These are phyloP conservation scores for Rhizopus stolonifer DNA, from an alignment of 371 early-diverging fungal genomes.

Conservation along the genomic window DNA sequence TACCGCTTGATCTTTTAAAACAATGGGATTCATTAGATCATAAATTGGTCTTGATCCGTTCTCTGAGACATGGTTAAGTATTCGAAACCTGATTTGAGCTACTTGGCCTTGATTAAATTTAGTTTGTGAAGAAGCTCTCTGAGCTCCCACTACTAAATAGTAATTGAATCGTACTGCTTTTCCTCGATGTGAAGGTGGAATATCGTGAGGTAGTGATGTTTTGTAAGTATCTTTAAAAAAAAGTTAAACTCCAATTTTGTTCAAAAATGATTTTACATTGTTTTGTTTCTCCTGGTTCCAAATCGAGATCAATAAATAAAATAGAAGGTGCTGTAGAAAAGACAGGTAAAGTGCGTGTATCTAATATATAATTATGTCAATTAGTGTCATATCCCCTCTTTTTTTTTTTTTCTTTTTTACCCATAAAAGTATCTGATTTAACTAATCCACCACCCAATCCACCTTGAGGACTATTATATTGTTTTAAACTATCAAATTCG, in stretches of 20 bases:
- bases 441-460: constrained; percentile 57
- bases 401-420: no score
- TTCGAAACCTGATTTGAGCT: constrained; percentile 85
- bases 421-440: constrained; percentile 20
- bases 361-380: constrained; percentile 5
- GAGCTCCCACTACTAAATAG: constrained; percentile 82
- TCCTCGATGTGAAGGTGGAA: constrained; percentile 91
- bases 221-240: constrained; percentile 61
- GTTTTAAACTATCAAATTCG: constrained; percentile 65
- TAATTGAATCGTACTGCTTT: constrained; percentile 83
- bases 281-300: constrained; percentile 80
- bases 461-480: constrained; percentile 61
- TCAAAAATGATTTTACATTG: constrained; percentile 70
- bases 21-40: constrained; percentile 73
- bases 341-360: constrained; percentile 55
- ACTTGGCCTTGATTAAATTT: constrained; percentile 56
- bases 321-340: constrained; percentile 85
- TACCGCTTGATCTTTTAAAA: constrained; percentile 64
- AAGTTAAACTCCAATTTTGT: no score
- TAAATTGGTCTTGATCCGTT: constrained; percentile 70
- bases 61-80: constrained; percentile 71
- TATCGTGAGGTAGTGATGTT: constrained; percentile 70
- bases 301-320: constrained; percentile 76
- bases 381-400: no score
- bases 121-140: constrained; percentile 41